Evolutionary conservation across 345 rosid genomes (phyloP), one percentile per base, ranked within the genome.

Genomic region (Corchorus olitorius): DNA sequence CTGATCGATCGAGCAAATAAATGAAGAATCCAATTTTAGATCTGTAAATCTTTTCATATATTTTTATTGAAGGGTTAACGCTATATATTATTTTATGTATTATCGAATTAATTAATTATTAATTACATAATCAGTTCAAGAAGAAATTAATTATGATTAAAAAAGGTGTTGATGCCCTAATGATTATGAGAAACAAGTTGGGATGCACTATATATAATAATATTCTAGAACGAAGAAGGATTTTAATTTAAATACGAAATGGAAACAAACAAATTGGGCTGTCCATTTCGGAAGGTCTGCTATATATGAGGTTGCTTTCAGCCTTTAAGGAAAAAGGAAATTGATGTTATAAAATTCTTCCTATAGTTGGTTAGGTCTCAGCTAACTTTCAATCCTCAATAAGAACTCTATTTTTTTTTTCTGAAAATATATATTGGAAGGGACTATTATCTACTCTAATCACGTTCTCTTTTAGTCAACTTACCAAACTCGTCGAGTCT

Each of bases 341-440:
- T 16, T 63, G 12, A 35, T 63, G 19, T 60, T 39, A 4, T 39
- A 6, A 39, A 9, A 22, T 27, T 20, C 39, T 11, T 60, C 1
- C 19, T 33, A 4, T 63, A 33, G 14, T 1, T 6, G 4, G 20
- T 34, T 63, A 34, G 68, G 43, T 63, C 68, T 63, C 65, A 60
- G 65, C 69, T 65, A 65, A 65, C 69, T 39, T 65, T 65, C 69
- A 65, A 65, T 14, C 11, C 69, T 17, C 0, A 8, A 34, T 39
- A 7, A 17, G 43, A 64, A 14, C 45, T 14, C 6, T 33, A 4
- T 2, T n/a, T 7, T 56, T 2, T n/a, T 7, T 56, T 56, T 56
- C 27, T 8, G 12, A 20, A n/a, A n/a, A 19, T 39, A 39, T 39
- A 39, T 39, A 39, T 56, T 56, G 61, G 8, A 17, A 56, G 34